phyloP scores from a whole-genome alignment of 2,329 filamentous ascomycete genomes.

The Chrysosporium queenslandicum region DNA sequence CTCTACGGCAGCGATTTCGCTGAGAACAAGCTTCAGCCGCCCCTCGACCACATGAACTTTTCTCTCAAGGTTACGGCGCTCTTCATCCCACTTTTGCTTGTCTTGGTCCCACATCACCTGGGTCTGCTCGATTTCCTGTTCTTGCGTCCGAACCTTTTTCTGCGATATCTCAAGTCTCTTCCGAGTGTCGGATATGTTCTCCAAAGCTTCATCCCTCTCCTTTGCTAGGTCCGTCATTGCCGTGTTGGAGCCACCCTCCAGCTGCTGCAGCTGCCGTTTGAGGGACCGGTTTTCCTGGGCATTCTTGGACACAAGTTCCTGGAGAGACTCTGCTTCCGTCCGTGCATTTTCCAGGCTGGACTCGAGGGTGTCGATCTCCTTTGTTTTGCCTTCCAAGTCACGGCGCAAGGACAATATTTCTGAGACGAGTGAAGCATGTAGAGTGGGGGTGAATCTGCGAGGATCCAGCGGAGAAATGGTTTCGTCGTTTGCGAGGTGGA shows the following conservation, averaged over 20 bases:
- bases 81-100: slow-evolving; percentile 73
- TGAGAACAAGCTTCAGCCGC: slow-evolving; percentile 70
- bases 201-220: slow-evolving; percentile 76
- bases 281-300: slow-evolving; percentile 68
- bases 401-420: slow-evolving; percentile 81
- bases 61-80: slow-evolving; percentile 70
- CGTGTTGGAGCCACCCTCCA: slow-evolving; percentile 80
- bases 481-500: slow-evolving; percentile 45
- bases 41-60: slow-evolving; percentile 84
- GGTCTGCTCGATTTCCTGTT: slow-evolving; percentile 70
- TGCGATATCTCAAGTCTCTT: slow-evolving; percentile 67
- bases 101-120: slow-evolving; percentile 77
- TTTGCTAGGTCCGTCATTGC: slow-evolving; percentile 72
- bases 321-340: slow-evolving; percentile 63
- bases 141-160: slow-evolving; percentile 65
- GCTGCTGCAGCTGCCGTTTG: slow-evolving; percentile 72
- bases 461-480: slow-evolving; percentile 70
- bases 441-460: slow-evolving; percentile 82
- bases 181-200: slow-evolving; percentile 59
- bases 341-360: slow-evolving; percentile 58
- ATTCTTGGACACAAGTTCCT: slow-evolving; percentile 50
- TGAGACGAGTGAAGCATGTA: slow-evolving; percentile 88
- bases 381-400: slow-evolving; percentile 83
- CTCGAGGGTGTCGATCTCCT: slow-evolving; percentile 78
- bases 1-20: slow-evolving; percentile 55